Evolutionary conservation across 345 rosid genomes (phyloP), one percentile per base, ranked within the genome.

Genomic region (Arabidopsis suecica): DNA sequence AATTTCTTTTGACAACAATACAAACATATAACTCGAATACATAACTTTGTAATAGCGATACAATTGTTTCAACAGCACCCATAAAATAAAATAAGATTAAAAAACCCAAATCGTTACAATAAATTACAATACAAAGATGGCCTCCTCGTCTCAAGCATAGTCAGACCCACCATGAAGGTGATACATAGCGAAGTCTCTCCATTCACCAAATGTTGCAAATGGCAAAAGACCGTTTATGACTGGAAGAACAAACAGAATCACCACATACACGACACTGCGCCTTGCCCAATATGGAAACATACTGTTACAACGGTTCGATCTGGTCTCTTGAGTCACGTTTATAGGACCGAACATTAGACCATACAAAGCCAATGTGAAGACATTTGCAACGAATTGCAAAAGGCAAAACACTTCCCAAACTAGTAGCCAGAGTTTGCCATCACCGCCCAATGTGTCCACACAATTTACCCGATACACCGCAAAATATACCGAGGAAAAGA

Each of bases 361-460:
- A 70, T 82, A 89, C 79, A 92, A 67, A 9, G 44, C 37, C 3
- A 89, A 66, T 0, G 85, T 79, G 47, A 68, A 86, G n/a, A 73
- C 65, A 49, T 79, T 89, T 1, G 91, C 79, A 33, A 88, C 41
- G 71, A 92, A 92, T 58, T 90, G 97, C 66, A 89, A 59, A 12
- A 82, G 6, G 85, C 98, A 93, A 7, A 88, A 78, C 69, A 71
- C 56, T 65, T 89, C 95, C 98, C 98, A 96, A 48, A 84, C 78
- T 1, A 84, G 12, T 9, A 93, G 84, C 99, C 99, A 96, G 30
- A 58, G 78, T 6, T 76, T 65, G 49, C 98, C 99, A 1, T 82
- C 75, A 32, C 99, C 98, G 11, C 98, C 98, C 28, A 96, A 44
- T 0, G 94, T 87, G 80, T 93, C 98, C 1, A 93, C 87, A 90